Evolutionary conservation across 805 yeast genomes (phyloP), one percentile per base, ranked within the genome.

Genomic region (Kuraishia ogatae): DNA sequence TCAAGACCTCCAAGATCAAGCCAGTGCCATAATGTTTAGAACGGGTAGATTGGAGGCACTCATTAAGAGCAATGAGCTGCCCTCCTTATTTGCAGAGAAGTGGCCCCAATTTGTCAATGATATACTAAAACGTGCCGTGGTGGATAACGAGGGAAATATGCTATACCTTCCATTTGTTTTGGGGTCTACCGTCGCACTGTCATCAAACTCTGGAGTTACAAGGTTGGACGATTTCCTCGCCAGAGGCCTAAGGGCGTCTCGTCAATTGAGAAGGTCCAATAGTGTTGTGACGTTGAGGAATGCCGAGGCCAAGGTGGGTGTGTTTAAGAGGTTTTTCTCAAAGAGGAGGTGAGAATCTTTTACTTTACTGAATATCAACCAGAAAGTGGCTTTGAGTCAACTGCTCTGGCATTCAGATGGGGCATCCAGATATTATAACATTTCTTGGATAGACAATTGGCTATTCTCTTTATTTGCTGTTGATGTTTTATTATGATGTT

Each of bases 1-100:
- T 48, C 68, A 66, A 55, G 81, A 76, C 56, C 58, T 76, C 26
- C 79, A 73, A 52, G 61, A 62, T 23, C 69, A 68, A 55, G 60
- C 71, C 0, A 59, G 64, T 2, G 48, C 58, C 0, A 22, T 68
- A 13, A 56, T 60, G n/a, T 57, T 58, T 28, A 62, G 63, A 54
- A 55, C 64, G 0, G 54, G 57, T n/a, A 53, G 52, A 13, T 2
- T 62, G 39, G 66, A 62, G 8, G 57, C 54, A 20, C 13, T 26
- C 4, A 55, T 69, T 17, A 49, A 55, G 11, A 54, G 55, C 15
- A 56, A 66, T 13, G 71, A 68, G 54, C 49, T 53, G 35, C 67
- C 69, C 3, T 52, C 61, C 1, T 55, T 58, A 2, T 64, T 63
- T 49, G 47, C 59, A 5, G 65, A 64, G 39, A 49, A 59, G 1